phyloP scores from a whole-genome alignment of 179 eudicot species.

The Actinidia arguta region DNA sequence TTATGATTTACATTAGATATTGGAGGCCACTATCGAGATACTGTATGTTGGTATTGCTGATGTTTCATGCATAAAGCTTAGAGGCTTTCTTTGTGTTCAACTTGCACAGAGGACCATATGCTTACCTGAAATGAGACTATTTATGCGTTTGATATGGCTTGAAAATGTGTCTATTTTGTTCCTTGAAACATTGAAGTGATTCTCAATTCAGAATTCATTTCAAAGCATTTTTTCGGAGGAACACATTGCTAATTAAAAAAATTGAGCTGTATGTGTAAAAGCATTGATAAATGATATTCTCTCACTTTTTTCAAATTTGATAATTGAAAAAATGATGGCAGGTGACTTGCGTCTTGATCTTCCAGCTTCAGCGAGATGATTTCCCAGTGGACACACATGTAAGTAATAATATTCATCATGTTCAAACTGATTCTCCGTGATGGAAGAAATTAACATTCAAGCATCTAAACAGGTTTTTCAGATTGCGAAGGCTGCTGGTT shows the following conservation, averaged over 20 bases:
- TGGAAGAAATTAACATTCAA: conserved; percentile 22
- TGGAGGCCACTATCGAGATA: background rate
- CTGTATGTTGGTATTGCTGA: background rate
- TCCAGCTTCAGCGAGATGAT: conserved; percentile 80
- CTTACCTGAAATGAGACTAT: background rate
- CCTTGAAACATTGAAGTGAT: background rate
- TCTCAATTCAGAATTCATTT: background rate
- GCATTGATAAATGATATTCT: background rate
- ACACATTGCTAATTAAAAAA: background rate
- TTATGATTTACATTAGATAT: background rate
- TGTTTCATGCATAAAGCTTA: background rate
- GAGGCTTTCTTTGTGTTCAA: background rate
- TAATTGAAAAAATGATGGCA: conserved; percentile 40
- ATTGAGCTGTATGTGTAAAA: background rate
- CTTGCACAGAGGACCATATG: background rate
- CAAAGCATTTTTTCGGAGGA: background rate
- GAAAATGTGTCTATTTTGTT: background rate
- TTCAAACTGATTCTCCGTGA: background rate
- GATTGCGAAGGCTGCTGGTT: conserved; percentile 74
- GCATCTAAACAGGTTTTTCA: conserved; percentile 65
- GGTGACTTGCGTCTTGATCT: conserved; percentile 94
- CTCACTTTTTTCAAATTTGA: background rate
- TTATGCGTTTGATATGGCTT: background rate
- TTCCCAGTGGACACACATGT: conserved; percentile 97
- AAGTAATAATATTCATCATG: conserved; percentile 26